Percentiles rank a stretch among this genome's conserved stretches.
Conservation (phyloP, 1,139 yeast species). For the Saccharomyces uvarum region DNA sequence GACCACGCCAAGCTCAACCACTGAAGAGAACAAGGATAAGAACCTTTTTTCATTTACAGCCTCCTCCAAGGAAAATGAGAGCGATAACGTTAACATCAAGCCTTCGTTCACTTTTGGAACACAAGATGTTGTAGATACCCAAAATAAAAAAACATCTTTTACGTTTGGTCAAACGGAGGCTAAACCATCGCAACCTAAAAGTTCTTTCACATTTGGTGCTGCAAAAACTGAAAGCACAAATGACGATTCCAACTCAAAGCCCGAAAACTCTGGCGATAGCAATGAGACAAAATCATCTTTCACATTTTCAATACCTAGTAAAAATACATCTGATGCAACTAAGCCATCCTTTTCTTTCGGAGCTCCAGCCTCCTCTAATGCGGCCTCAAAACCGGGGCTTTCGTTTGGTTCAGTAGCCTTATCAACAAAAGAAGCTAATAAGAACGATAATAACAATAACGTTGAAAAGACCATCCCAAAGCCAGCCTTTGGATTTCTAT, state of each 20-base stretch:
- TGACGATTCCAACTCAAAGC: constrained; percentile 12
- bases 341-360: constrained; percentile 28
- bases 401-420: constrained; percentile 22
- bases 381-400: constrained; percentile 20
- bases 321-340: constrained; percentile 1
- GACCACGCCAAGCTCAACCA: constrained; percentile 9
- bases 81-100: constrained; percentile 7
- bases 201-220: constrained; percentile 1
- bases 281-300: constrained; percentile 11
- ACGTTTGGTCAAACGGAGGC: constrained; percentile 12
- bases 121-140: background rate
- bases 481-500: constrained; percentile 25
- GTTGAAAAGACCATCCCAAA: constrained; percentile 7
- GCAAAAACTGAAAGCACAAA: constrained; percentile 12
- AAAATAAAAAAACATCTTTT: constrained; percentile 3
- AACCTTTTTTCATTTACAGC: constrained; percentile 19
- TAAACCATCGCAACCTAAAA: background rate
- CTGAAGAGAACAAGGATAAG: constrained; percentile 12
- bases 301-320: constrained; percentile 7
- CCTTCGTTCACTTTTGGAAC: constrained; percentile 18
- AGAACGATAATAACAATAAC: constrained; percentile 3
- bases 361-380: constrained; percentile 6
- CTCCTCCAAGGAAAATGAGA: constrained; percentile 1
- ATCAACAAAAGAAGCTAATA: constrained; percentile 2
- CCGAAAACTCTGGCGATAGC: constrained; percentile 28